phyloP scores from a whole-genome alignment of 169 alveolate species.

The Pseudocohnilembus persalinus region DNA sequence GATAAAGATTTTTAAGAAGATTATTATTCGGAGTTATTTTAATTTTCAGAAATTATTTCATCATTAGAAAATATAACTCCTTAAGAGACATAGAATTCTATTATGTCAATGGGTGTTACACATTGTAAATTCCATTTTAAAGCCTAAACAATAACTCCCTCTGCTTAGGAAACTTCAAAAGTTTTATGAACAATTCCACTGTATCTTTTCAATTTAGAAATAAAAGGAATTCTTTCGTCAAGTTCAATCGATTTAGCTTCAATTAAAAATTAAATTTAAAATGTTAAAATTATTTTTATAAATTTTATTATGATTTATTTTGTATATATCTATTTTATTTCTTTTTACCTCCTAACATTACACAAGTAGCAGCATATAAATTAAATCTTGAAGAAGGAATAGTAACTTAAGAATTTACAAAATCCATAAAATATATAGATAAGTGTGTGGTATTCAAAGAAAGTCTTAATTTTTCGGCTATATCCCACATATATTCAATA shows the following conservation, averaged over 20 bases:
- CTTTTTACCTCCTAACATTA: slow-evolving; percentile 44
- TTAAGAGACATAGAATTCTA: slow-evolving; percentile 16
- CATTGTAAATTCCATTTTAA: slow-evolving; percentile 44
- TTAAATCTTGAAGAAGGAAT: neutral
- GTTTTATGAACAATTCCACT: slow-evolving; percentile 12
- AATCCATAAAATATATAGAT: slow-evolving; percentile 10
- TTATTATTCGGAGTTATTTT: no score
- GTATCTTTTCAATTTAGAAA: slow-evolving; percentile 42
- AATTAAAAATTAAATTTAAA: neutral
- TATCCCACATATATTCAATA: slow-evolving; percentile 8
- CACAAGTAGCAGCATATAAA: slow-evolving; percentile 41
- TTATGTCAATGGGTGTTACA: slow-evolving; percentile 36
- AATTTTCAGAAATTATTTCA: neutral
- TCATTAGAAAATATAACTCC: slow-evolving; percentile 33
- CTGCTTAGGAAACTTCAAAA: slow-evolving; percentile 26
- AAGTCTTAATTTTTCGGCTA: slow-evolving; percentile 2
- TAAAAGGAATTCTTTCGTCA: slow-evolving; percentile 51
- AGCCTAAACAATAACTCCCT: slow-evolving; percentile 12
- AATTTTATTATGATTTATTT: neutral
- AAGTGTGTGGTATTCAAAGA: slow-evolving; percentile 19
- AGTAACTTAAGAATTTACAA: neutral
- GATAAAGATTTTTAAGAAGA: slow-evolving; percentile 2
- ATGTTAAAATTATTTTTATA: neutral
- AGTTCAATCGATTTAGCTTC: slow-evolving; percentile 44
- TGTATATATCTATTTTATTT: neutral